A percentile compares a stretch with the other conserved stretches of the same genome.
Evolutionary conservation across 108 stramenopile genomes (phyloP).

Genomic region (Cyclotella cryptica): DNA sequence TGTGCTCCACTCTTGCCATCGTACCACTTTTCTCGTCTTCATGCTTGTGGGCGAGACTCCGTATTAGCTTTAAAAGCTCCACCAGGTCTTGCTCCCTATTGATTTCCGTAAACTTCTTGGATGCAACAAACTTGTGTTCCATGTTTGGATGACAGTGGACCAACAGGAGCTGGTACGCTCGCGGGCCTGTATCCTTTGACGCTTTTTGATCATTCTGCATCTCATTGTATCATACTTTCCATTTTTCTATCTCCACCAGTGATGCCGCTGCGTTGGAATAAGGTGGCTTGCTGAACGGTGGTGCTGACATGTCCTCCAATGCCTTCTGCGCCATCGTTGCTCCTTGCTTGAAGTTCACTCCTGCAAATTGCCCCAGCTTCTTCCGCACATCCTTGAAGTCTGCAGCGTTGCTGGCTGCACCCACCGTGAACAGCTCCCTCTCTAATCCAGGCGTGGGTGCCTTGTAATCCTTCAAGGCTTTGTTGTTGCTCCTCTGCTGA

Average conservation of each 20-base stretch:
- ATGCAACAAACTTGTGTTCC: no score
- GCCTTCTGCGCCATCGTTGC: neutral
- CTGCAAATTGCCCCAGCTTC: neutral
- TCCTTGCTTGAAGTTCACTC: neutral
- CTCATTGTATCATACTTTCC: neutral
- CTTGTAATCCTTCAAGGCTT: neutral
- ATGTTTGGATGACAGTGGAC: no score
- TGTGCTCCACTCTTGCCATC: neutral
- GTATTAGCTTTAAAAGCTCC: neutral
- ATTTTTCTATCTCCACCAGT: neutral
- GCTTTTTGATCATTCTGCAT: neutral
- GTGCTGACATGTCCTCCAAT: neutral
- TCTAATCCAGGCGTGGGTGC: constrained; percentile 17
- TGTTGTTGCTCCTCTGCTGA: no score
- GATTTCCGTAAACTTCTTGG: no score
- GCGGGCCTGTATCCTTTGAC: neutral
- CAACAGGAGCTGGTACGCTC: constrained; percentile 4
- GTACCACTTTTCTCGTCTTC: neutral
- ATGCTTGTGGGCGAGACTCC: neutral
- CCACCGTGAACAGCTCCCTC: neutral
- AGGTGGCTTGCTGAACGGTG: no score
- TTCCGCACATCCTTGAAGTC: constrained; percentile 4
- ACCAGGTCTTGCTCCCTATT: no score
- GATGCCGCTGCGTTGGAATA: neutral
- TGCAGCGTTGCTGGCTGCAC: neutral